Base-by-base conservation (phyloP, 106 monocot genomes). In the Platanthera guangdongensis region DNA sequence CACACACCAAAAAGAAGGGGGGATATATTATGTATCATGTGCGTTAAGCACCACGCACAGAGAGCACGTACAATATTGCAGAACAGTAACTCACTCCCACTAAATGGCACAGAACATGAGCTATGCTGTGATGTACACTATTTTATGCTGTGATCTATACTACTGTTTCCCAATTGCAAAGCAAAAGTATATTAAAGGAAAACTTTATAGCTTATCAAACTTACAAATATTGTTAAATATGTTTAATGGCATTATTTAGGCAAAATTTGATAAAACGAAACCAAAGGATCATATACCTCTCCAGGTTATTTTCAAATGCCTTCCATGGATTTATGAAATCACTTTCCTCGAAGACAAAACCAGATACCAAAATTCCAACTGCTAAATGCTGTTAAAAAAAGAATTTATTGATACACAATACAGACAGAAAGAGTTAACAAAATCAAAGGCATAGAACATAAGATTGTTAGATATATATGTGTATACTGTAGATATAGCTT, bases 301-400 rank as follows among this genome's bases (percentile, higher is more conserved):
- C 97, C 71, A 90, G 86, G 67, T 88, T 86, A 76, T 88, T 86
- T 79, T 87, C 81, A 16, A 52, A 68, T 54, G 80, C 80, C 71
- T 91, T 80, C 97, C 97, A 99, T 78, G 97, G 94, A 57, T 80
- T 89, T 50, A 90, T n/a, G 80, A 90, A 99, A 87, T 99, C 97
- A 84, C 87, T 82, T 19, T 82, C 81, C 72, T 91, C 75, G 78
- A 92, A 94, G 62, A 90, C 88, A 90, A 94, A 92, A 55, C 97
- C 97, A 79, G 97, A 89, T 69, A 94, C 32, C 74, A 94, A 82
- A 57, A 99, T 99, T 22, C 84, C 87, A 77, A 99, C 89, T 55
- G 94, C 97, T 68, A 99, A 86, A 72, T 81, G 89, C 97, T 99
- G 91, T 70, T 74, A 82, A 75, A 25, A 50, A 80, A 78, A 47